These are phyloP conservation scores for Mortierella sp. DNA, from an alignment of 371 early-diverging fungal species.

Conservation along the genomic window DNA sequence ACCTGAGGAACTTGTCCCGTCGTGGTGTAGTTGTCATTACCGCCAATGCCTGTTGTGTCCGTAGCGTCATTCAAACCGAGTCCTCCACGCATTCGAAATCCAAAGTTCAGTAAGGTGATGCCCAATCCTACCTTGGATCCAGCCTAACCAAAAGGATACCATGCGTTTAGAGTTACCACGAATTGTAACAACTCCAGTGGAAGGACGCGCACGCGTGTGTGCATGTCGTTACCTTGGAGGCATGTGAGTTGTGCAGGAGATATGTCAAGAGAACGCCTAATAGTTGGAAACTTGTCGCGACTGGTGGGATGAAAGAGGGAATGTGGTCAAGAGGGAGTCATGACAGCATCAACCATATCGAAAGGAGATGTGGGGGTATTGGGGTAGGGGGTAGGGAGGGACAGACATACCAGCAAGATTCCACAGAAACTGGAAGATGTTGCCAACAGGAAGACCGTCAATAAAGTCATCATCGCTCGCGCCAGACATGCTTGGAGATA, in stretches of 20 bases:
- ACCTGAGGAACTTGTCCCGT: no score
- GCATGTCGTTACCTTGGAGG: slow-evolving; percentile 67
- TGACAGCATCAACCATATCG: no score
- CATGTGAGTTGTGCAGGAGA: slow-evolving; percentile 67
- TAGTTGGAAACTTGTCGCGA: slow-evolving; percentile 69
- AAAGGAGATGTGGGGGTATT: background rate
- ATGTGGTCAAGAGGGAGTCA: background rate
- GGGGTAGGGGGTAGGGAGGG: no score
- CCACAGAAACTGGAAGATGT: slow-evolving; percentile 63
- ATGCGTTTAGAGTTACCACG: no score
- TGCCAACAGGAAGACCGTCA: slow-evolving; percentile 69
- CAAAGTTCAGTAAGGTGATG: slow-evolving; percentile 36
- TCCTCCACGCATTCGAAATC: slow-evolving; percentile 34
- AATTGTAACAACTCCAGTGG: no score
- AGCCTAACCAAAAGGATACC: slow-evolving; percentile 20
- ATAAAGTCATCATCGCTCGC: slow-evolving; percentile 63
- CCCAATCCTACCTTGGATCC: slow-evolving; percentile 39
- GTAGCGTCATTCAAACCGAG: background rate
- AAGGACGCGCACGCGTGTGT: no score
- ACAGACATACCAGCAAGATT: slow-evolving; percentile 62
- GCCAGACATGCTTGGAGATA: slow-evolving; percentile 57
- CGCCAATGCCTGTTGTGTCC: background rate
- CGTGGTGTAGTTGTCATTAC: slow-evolving; percentile 1
- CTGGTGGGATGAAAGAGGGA: slow-evolving; percentile 29
- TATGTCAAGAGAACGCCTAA: slow-evolving; percentile 71